These are phyloP conservation scores for Ophiostoma novo-ulmi DNA, from an alignment of 2,329 filamentous ascomycete genomes.

Conservation along the genomic window DNA sequence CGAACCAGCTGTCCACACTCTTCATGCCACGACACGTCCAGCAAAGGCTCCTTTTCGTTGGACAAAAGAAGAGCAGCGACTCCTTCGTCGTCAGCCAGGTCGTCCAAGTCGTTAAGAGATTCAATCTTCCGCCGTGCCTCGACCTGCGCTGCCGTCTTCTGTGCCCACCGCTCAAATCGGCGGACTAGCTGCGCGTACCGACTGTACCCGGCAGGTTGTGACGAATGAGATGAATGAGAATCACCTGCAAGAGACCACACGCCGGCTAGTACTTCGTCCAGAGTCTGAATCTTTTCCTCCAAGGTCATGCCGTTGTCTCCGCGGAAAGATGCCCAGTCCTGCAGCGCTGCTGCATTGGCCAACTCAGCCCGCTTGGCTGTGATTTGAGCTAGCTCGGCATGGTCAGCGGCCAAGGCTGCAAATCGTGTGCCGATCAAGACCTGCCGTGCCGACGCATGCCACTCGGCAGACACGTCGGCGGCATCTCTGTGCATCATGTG, in stretches of 20 bases:
- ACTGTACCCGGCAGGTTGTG: neutral
- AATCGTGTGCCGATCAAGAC: constrained; percentile 45
- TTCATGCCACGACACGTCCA: constrained; percentile 55
- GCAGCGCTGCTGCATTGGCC: constrained; percentile 49
- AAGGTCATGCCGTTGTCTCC: constrained; percentile 27
- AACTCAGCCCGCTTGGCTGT: constrained; percentile 46
- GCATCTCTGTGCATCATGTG: constrained; percentile 58
- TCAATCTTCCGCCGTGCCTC: constrained; percentile 35
- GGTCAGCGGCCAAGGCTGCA: constrained; percentile 35
- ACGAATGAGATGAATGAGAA: neutral
- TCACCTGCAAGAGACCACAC: constrained; percentile 47
- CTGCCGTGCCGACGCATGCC: constrained; percentile 52
- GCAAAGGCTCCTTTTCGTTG: constrained; percentile 36
- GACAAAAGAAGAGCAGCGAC: constrained; percentile 31
- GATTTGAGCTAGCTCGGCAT: constrained; percentile 32
- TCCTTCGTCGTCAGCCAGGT: constrained; percentile 21
- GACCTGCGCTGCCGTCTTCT: constrained; percentile 44
- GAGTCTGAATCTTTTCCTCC: constrained; percentile 52
- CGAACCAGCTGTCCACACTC: constrained; percentile 50
- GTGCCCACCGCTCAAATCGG: constrained; percentile 57
- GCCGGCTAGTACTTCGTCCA: constrained; percentile 53
- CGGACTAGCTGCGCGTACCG: constrained; percentile 51
- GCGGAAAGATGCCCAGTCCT: constrained; percentile 42
- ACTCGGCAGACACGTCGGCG: constrained; percentile 38
- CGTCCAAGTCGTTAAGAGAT: constrained; percentile 19